Evolutionary conservation across 768 basidiomycete species (phyloP), one percentile per base, ranked within the genome.

Genomic region (Mycena leptocephala): DNA sequence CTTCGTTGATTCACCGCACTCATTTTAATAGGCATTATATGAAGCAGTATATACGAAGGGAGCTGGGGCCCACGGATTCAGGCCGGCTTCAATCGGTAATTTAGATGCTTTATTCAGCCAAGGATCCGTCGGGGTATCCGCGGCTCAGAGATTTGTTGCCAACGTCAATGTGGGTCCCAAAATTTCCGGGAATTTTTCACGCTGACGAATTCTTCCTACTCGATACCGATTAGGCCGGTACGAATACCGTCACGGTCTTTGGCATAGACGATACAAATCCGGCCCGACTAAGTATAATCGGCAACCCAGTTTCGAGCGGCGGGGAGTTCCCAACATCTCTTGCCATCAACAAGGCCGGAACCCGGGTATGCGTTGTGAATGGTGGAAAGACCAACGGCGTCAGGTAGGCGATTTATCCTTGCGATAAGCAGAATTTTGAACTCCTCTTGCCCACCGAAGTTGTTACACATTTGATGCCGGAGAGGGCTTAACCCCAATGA

Each of bases 191-290:
- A n/a, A n/a, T n/a, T n/a, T n/a, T n/a, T n/a, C n/a, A n/a, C n/a
- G n/a, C n/a, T n/a, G n/a, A n/a, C n/a, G n/a, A n/a, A n/a, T n/a
- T n/a, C n/a, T n/a, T n/a, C n/a, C n/a, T n/a, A n/a, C n/a, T n/a
- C n/a, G n/a, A n/a, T n/a, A n/a, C n/a, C n/a, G n/a, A n/a, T n/a
- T n/a, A n/a, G n/a, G n/a, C 5, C 14, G 87, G 87, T 20, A 86
- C 86, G 1, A 85, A 85, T 78, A 86, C 85, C 14, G 76, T 85
- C 28, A 78, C 85, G 2, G 78, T 86, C 43, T 86, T 87, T 78
- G 75, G 73, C 41, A 88, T 88, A 70, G 79, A 86, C 77, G 76
- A 78, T 5, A 71, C 75, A 43, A 80, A 85, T 46, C 87, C 87
- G 0, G 79, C 79, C 10, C 68, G 80, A n/a, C 76, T 88, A 48